phyloP scores from a whole-genome alignment of 75 land plant species.

The Cupressus sempervirens region DNA sequence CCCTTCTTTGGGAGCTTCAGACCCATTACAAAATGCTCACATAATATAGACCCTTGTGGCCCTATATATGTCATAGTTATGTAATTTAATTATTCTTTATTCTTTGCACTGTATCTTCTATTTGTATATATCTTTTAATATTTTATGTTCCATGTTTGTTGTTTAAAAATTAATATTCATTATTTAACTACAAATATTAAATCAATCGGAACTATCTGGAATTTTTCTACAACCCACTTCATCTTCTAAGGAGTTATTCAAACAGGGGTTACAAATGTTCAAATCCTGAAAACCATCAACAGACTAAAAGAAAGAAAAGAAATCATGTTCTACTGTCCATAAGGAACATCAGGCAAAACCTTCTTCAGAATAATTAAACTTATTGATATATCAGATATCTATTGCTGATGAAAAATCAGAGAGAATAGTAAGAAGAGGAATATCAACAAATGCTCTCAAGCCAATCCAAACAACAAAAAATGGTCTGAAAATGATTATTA shows the following conservation, averaged over 20 bases:
- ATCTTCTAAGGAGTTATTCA: not conserved
- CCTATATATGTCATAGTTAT: not conserved
- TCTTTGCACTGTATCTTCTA: not conserved
- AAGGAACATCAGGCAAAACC: not conserved
- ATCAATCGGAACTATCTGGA: not conserved
- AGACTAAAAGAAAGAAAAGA: not conserved
- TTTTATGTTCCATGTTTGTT: not conserved
- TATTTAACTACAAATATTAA: not conserved
- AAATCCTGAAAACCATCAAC: not conserved
- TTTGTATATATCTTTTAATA: not conserved
- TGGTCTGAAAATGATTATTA: constrained; percentile 15
- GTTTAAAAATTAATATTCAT: not conserved
- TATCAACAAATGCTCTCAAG: not conserved
- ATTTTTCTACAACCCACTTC: not conserved
- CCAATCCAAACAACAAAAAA: not conserved
- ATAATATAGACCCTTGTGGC: not conserved
- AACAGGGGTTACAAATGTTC: not conserved
- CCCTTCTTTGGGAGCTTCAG: not conserved
- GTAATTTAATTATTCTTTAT: not conserved
- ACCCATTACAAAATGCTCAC: not conserved
- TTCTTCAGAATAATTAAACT: not conserved
- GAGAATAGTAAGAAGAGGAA: not conserved
- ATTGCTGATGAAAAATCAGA: not conserved
- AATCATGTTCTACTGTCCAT: not conserved
- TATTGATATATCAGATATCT: not conserved